Percentiles rank a stretch among this genome's conserved stretches.
These are phyloP conservation scores for Pleurotus djamor DNA, from an alignment of 768 basidiomycete genomes.

Conservation along the genomic window DNA sequence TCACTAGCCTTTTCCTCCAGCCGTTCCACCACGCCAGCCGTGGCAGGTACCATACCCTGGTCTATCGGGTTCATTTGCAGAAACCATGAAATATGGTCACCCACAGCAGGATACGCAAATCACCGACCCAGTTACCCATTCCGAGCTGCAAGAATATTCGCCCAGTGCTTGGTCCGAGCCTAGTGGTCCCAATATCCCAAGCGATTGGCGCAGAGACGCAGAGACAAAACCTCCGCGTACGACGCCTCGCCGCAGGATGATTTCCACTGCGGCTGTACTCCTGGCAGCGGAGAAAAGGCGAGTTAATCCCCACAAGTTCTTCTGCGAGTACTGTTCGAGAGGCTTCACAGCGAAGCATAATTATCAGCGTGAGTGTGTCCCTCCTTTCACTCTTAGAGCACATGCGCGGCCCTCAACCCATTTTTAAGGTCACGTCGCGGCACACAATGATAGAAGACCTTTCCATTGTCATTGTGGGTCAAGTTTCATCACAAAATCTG, in stretches of 20 bases:
- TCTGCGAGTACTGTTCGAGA: not conserved
- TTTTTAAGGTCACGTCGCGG: not conserved
- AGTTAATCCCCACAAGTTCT: not conserved
- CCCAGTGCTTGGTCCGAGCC: no score
- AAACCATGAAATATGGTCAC: no score
- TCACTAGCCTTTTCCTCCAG: no score
- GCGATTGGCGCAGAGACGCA: no score
- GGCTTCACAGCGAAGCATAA: conserved; percentile 1
- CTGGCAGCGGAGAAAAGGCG: not conserved
- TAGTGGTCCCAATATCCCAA: no score
- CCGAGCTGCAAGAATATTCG: no score
- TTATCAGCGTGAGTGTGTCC: not conserved
- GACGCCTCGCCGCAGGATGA: not conserved
- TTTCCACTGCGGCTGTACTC: not conserved
- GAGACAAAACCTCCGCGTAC: no score
- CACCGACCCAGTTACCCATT: no score
- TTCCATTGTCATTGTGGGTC: not conserved
- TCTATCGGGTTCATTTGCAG: no score
- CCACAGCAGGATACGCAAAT: no score
- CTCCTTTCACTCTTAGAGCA: not conserved
- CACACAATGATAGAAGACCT: not conserved
- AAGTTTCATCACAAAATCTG: not conserved
- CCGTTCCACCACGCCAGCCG: no score
- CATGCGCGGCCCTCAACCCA: not conserved
- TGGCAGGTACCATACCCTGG: no score